These are phyloP conservation scores for Juncus effusus DNA, from an alignment of 176 grass and related monocot genomes.

Conservation along the genomic window DNA sequence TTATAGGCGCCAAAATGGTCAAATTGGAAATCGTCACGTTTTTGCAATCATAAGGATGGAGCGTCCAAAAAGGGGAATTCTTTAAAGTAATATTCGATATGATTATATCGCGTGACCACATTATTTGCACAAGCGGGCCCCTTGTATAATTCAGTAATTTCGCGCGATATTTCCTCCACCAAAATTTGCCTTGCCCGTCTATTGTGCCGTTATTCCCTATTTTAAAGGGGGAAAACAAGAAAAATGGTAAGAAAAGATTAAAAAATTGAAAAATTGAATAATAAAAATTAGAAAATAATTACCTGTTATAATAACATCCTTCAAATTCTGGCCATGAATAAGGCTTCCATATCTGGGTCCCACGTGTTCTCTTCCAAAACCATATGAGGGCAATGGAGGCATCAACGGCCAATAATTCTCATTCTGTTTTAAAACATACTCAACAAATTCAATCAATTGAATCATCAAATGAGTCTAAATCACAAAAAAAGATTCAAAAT, in stretches of 20 bases:
- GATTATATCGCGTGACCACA: slow-evolving; percentile 62
- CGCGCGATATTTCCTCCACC: slow-evolving; percentile 68
- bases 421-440: slow-evolving; percentile 55
- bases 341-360: slow-evolving; percentile 96
- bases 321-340: slow-evolving; percentile 80
- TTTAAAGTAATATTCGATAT: slow-evolving; percentile 79
- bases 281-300: background rate
- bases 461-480: background rate
- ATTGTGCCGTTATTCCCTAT: slow-evolving; percentile 91
- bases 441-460: slow-evolving; percentile 25
- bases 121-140: slow-evolving; percentile 83
- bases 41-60: slow-evolving; percentile 85
- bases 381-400: slow-evolving; percentile 92
- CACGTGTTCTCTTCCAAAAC: slow-evolving; percentile 77
- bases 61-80: slow-evolving; percentile 91
- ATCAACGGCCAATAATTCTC: slow-evolving; percentile 89
- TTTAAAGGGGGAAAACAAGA: slow-evolving; percentile 20
- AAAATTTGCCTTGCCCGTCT: slow-evolving; percentile 74
- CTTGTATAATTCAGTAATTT: slow-evolving; percentile 69
- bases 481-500: background rate
- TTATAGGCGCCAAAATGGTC: slow-evolving; percentile 71
- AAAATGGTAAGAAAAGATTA: background rate
- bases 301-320: slow-evolving; percentile 92
- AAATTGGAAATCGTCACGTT: slow-evolving; percentile 67
- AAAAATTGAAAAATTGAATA: background rate